Evolutionary conservation across 768 basidiomycete species (phyloP).

Genomic region (Tricholoma terreum): DNA sequence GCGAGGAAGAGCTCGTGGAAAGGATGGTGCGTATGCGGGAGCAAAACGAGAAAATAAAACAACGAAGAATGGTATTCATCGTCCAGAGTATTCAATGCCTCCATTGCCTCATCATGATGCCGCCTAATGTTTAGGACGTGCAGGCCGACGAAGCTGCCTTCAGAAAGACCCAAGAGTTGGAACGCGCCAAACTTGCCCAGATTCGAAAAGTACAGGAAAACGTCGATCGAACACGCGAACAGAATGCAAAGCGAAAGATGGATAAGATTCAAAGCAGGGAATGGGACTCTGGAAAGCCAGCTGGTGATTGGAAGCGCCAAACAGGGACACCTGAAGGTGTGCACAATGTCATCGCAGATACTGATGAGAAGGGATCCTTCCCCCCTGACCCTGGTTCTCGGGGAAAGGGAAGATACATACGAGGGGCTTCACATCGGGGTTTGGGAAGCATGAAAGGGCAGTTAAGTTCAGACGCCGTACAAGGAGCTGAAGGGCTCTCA

Average conservation of each 20-base stretch:
- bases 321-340: slow-evolving; percentile 13
- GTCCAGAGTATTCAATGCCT: neutral
- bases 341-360: slow-evolving; percentile 7
- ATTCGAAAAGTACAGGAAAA: slow-evolving; percentile 65
- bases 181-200: slow-evolving; percentile 55
- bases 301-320: slow-evolving; percentile 28
- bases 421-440: slow-evolving; percentile 25
- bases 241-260: slow-evolving; percentile 78
- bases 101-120: neutral
- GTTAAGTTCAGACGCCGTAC: slow-evolving; percentile 18
- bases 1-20: slow-evolving; percentile 55
- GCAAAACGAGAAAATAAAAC: slow-evolving; percentile 67
- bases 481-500: neutral
- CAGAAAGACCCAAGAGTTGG: slow-evolving; percentile 62
- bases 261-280: slow-evolving; percentile 76
- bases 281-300: slow-evolving; percentile 78
- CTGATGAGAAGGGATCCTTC: slow-evolving; percentile 4
- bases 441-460: slow-evolving; percentile 35
- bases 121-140: slow-evolving; percentile 48
- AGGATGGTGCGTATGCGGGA: slow-evolving; percentile 61
- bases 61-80: slow-evolving; percentile 47
- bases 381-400: slow-evolving; percentile 5
- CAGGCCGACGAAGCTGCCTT: slow-evolving; percentile 81
- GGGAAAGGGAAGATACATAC: slow-evolving; percentile 23
- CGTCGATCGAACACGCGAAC: slow-evolving; percentile 68